Evolutionary conservation across 805 yeast genomes (phyloP), one percentile per base, ranked within the genome.

Genomic region (Ogataea dorogensis): DNA sequence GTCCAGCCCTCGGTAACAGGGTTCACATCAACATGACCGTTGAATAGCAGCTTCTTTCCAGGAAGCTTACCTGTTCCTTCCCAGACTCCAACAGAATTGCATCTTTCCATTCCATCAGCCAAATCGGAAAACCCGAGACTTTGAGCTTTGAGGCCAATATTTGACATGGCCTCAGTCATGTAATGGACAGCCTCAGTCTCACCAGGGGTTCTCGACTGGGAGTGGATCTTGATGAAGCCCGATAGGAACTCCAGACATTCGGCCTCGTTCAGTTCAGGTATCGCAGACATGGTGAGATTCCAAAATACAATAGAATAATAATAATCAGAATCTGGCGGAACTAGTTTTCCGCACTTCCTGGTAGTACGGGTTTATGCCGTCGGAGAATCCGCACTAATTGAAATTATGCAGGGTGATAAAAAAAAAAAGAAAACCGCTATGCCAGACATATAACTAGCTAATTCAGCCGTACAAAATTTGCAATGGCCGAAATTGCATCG

Each of bases 1-100:
- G 61, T 56, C 61, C 60, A 56, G 9, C 60, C 61, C 32, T 56
- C 61, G 8, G 53, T 48, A 9, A 55, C 57, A 11, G 61, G 61
- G 33, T 56, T 56, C 23, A 53, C 58, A 38, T 56, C 61, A 7
- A 56, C 61, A 43, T 56, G 61, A 16, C 61, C 61, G 31, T 56
- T 56, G 50, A 56, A 56, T 4, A 56, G 47, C 18, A 56, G 46
- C 18, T 47, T 51, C 29, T 47, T 53, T 10, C 48, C 44, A 3
- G 23, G 23, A 10, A 27, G 35, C 28, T 46, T 45, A 8, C 44
- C 50, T 4, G 57, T 50, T 10, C 60, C 61, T 28, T 47, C 40
- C 61, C 61, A 56, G 8, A 51, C 49, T 5, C 61, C 61, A 14
- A 56, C 49, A 7, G 60, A 47, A 31, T 56, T 53, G 34, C 36